These are phyloP conservation scores for Kitagawia praeruptora DNA, from an alignment of 129 eudicot species.

Conservation along the genomic window DNA sequence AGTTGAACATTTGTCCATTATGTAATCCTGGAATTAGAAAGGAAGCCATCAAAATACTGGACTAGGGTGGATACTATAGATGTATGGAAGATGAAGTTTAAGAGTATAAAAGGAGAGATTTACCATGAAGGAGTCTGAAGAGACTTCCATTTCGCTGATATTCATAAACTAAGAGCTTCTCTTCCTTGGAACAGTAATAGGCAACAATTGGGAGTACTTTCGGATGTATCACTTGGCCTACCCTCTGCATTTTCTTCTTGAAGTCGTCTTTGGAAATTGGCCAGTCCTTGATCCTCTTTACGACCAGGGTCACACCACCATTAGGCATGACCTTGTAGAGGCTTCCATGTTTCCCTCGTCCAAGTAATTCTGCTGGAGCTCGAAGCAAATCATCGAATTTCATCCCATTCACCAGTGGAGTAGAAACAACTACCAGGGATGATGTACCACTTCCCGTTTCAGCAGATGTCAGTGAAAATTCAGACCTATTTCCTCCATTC, in stretches of 20 bases:
- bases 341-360: constrained; percentile 65
- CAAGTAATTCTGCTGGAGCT: constrained; percentile 68
- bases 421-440: constrained; percentile 45
- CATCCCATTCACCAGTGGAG: constrained; percentile 49
- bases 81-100: neutral
- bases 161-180: constrained; percentile 68
- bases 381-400: constrained; percentile 56
- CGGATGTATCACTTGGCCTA: constrained; percentile 48
- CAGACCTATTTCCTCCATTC: constrained; percentile 36
- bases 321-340: constrained; percentile 43
- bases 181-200: constrained; percentile 64
- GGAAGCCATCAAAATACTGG: neutral
- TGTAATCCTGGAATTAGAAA: constrained; percentile 38
- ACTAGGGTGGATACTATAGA: neutral
- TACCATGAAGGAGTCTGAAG: constrained; percentile 64
- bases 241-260: constrained; percentile 54
- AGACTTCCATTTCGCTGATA: constrained; percentile 61
- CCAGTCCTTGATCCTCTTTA: constrained; percentile 68
- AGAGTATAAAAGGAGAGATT: neutral
- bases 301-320: constrained; percentile 39
- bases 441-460: constrained; percentile 43
- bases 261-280: constrained; percentile 48
- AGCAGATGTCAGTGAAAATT: constrained; percentile 53
- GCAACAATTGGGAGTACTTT: constrained; percentile 53
- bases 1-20: constrained; percentile 40